These are phyloP conservation scores for Gomphus bonarii DNA, from an alignment of 1,284 basidiomycete species.

Conservation along the genomic window DNA sequence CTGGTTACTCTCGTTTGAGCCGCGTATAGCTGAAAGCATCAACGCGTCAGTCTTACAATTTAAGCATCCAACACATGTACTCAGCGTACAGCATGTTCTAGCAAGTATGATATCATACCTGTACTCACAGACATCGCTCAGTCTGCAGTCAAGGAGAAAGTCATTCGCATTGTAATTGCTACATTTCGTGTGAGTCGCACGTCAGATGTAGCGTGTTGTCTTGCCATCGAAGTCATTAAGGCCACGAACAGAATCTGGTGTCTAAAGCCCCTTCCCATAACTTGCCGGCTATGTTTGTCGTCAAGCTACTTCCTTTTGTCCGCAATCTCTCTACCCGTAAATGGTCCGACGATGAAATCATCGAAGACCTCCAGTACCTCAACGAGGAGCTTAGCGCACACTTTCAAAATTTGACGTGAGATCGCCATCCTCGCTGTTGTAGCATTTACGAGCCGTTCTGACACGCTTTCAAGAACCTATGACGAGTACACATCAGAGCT, in stretches of 20 bases:
- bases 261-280: slow-evolving; percentile 74
- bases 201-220: neutral
- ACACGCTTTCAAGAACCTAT: slow-evolving; percentile 58
- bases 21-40: slow-evolving; percentile 74
- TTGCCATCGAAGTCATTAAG: neutral
- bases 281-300: slow-evolving; percentile 86
- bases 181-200: slow-evolving; percentile 64
- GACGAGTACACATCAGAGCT: slow-evolving; percentile 95
- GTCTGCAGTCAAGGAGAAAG: slow-evolving; percentile 93
- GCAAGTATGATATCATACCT: slow-evolving; percentile 86
- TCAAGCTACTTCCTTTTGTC: slow-evolving; percentile 77
- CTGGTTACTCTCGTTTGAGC: slow-evolving; percentile 91
- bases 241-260: slow-evolving; percentile 64
- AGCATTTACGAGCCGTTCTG: slow-evolving; percentile 1
- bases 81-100: slow-evolving; percentile 21
- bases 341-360: slow-evolving; percentile 91
- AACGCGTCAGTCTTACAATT: slow-evolving; percentile 43
- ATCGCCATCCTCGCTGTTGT: slow-evolving; percentile 11
- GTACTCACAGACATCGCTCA: slow-evolving; percentile 81
- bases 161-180: slow-evolving; percentile 89
- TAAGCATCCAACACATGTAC: neutral
- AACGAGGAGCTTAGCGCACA: slow-evolving; percentile 72
- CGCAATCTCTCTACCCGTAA: slow-evolving; percentile 80
- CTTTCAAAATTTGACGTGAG: slow-evolving; percentile 84
- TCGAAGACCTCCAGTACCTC: slow-evolving; percentile 85